Evolutionary conservation across 2,329 filamentous ascomycete genomes (phyloP).

Genomic region (Celoporthe dispersa): DNA sequence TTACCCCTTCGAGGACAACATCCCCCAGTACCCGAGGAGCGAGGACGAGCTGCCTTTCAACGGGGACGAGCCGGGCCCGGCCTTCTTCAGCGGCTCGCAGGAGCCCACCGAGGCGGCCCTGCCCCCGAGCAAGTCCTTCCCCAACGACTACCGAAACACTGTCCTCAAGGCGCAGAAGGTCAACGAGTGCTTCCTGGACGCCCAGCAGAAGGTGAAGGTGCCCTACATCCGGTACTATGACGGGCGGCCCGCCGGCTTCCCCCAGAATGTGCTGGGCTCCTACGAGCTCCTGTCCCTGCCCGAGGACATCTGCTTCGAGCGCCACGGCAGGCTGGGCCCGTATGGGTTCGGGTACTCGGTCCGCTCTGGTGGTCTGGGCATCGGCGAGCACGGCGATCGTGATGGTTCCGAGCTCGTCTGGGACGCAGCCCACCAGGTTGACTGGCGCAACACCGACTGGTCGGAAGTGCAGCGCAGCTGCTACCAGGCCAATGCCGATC

Average conservation of each 20-base stretch:
- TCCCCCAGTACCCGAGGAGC: conserved; percentile 78
- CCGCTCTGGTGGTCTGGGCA: conserved; percentile 78
- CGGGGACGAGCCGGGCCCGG: conserved; percentile 33
- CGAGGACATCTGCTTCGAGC: conserved; percentile 90
- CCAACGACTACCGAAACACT: conserved; percentile 43
- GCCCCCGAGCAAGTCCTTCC: conserved; percentile 59
- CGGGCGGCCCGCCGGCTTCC: conserved; percentile 83
- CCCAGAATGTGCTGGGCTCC: conserved; percentile 83
- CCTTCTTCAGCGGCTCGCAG: conserved; percentile 31
- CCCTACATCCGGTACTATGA: conserved; percentile 75
- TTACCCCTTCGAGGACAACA: conserved; percentile 69
- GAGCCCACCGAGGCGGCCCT: conserved; percentile 40
- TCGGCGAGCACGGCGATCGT: conserved; percentile 82
- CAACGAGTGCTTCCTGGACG: conserved; percentile 79
- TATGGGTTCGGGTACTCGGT: conserved; percentile 89
- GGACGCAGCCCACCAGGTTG: conserved; percentile 71
- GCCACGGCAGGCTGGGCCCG: conserved; percentile 83
- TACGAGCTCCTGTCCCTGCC: conserved; percentile 79
- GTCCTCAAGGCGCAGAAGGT: conserved; percentile 54
- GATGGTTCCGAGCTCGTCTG: conserved; percentile 83
- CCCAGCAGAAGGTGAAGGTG: conserved; percentile 64
- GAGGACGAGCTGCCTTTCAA: conserved; percentile 60
- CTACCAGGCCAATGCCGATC: conserved; percentile 68
- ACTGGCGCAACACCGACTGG: conserved; percentile 81
- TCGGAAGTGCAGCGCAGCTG: conserved; percentile 77